A percentile compares a stretch with the other conserved stretches of the same genome.
phyloP scores from a whole-genome alignment of 441 rosid genomes.

The Rhodomyrtus psidioides region DNA sequence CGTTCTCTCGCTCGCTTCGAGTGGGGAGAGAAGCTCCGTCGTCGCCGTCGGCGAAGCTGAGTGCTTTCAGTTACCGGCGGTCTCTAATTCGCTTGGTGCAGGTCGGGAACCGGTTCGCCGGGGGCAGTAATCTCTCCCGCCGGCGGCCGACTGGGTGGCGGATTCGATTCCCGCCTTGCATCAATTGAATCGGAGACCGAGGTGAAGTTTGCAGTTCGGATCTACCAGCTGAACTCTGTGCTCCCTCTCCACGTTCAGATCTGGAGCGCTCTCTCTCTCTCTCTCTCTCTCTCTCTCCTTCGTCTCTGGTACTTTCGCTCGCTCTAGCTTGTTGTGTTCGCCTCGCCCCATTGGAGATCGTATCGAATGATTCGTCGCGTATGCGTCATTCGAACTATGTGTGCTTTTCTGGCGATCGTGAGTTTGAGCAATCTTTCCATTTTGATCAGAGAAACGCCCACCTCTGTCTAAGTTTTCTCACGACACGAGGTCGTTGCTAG shows the following conservation, averaged over 20 bases:
- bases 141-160: not conserved
- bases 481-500: not conserved
- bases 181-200: constrained; percentile 99
- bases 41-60: not conserved
- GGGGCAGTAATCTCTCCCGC: not conserved
- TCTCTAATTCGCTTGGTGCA: constrained; percentile 3
- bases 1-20: not conserved
- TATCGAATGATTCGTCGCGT: not conserved
- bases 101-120: constrained; percentile 1
- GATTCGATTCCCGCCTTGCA: constrained; percentile 98
- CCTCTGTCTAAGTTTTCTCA: not conserved
- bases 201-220: constrained; percentile 30
- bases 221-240: not conserved
- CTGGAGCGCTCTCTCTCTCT: not conserved
- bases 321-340: not conserved
- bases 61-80: not conserved
- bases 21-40: not conserved
- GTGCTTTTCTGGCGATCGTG: not conserved
- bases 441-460: not conserved
- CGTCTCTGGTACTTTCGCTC: not conserved
- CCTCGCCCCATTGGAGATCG: not conserved
- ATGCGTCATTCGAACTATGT: not conserved
- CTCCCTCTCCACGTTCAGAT: not conserved
- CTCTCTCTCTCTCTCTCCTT: not conserved
- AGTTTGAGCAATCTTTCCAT: not conserved